These are phyloP conservation scores for Atalantia buxifolia DNA, from an alignment of 345 rosid species.

Conservation along the genomic window DNA sequence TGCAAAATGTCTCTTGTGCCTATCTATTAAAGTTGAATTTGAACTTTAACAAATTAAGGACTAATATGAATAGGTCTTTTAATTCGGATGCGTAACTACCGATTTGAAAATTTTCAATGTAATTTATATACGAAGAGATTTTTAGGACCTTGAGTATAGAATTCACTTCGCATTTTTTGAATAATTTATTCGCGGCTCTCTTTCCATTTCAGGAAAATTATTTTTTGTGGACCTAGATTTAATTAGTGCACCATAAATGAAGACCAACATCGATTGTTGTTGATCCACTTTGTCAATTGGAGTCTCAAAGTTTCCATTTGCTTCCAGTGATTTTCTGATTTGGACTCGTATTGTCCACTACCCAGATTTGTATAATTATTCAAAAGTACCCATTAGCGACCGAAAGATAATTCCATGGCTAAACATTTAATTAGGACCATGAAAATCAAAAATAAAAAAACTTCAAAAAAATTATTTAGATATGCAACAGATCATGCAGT, in stretches of 20 bases:
- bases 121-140: too few relatives aligned
- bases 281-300: background rate
- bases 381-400: background rate
- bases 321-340: constrained; percentile 2
- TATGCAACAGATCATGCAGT: too few relatives aligned
- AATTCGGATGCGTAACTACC: background rate
- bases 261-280: background rate
- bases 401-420: background rate
- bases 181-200: background rate
- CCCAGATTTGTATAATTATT: background rate
- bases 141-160: background rate
- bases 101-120: too few relatives aligned
- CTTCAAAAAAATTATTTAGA: too few relatives aligned
- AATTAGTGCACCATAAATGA: background rate
- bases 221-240: constrained; percentile 12
- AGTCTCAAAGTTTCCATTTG: constrained; percentile 3
- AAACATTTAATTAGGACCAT: background rate
- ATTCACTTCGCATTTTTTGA: background rate
- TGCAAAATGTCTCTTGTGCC: too few relatives aligned
- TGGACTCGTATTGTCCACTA: background rate
- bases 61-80: background rate
- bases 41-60: background rate
- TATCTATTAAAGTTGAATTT: constrained; percentile 5
- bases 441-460: background rate
- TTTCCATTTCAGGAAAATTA: background rate